Base-by-base conservation (phyloP, 805 yeast species). In the Kodamaea lidongshanica region DNA sequence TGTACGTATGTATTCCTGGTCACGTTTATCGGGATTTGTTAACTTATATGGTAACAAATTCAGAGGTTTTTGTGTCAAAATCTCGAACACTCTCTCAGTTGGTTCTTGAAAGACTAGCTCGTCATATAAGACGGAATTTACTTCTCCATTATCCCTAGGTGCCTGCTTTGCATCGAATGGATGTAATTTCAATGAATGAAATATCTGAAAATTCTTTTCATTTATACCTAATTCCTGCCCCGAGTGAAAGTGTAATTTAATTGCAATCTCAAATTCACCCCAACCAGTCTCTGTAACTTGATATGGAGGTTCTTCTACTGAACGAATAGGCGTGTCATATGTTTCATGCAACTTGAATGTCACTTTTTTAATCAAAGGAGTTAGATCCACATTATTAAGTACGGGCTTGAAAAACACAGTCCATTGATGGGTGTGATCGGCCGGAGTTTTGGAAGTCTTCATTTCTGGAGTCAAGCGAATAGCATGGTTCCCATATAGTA, bases 281-380 rank as follows among this genome's bases (percentile, higher is more conserved):
- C 99, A 92, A 0, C 99, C 99, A 0, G 97, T 84, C 50, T 92
- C 99, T 2, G 95, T 82, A 16, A 92, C 86, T 53, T 87, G 94
- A 47, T 81, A 92, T 0, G 98, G 98, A 2, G 97, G 96, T 17
- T 65, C 52, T 39, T 92, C 97, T 10, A 89, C 68, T 1, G 92
- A 71, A 33, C 99, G 65, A n/a, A 86, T 75, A 2, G 96, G 74
- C 44, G 79, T 84, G 12, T 79, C 80, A 46, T 89, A 92, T 1
- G 98, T 92, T 41, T 92, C 98, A 55, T 92, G 98, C 13, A 92
- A 65, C 52, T 92, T 92, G 66, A 89, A 92, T 0, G 88, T 89
- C 1, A 92, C 97, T 54, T 84, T 80, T 49, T 86, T 87, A 46
- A 89, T 77, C 45, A 81, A 74, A 24, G 82, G 81, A 5, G 89